A percentile compares a stretch with the other conserved stretches of the same genome.
phyloP scores from a whole-genome alignment of 805 yeast species.

The Blastobotrys peoriensis region DNA sequence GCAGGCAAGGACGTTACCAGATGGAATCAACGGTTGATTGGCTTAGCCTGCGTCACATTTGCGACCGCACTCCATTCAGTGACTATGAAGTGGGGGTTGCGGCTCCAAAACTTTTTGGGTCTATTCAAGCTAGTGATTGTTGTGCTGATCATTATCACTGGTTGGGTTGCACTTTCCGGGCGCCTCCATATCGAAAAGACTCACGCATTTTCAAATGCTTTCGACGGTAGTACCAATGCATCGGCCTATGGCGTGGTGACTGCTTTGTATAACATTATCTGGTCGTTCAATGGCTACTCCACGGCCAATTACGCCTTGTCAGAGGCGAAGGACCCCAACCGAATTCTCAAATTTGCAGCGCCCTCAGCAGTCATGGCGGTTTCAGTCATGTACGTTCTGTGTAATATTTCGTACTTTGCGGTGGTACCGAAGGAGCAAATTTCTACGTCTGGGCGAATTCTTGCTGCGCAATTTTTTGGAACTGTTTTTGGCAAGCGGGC shows the following conservation, averaged over 20 bases:
- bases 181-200: constrained; percentile 50
- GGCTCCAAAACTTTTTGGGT: constrained; percentile 61
- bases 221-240: constrained; percentile 40
- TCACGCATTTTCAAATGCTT: constrained; percentile 55
- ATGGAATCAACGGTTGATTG: constrained; percentile 76
- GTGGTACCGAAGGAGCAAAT: constrained; percentile 42
- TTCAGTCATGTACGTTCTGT: constrained; percentile 64
- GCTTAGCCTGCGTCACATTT: constrained; percentile 66
- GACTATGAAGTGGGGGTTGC: constrained; percentile 59
- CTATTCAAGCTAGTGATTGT: constrained; percentile 68
- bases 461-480: constrained; percentile 71
- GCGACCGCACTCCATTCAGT: constrained; percentile 58
- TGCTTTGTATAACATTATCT: constrained; percentile 74
- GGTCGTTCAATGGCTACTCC: constrained; percentile 81
- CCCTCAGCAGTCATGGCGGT: constrained; percentile 62
- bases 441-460: constrained; percentile 53
- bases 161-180: constrained; percentile 80
- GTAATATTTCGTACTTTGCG: constrained; percentile 63
- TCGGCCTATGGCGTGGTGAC: constrained; percentile 41
- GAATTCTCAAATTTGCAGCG: constrained; percentile 64
- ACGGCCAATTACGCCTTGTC: constrained; percentile 80
- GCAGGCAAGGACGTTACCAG: constrained; percentile 60
- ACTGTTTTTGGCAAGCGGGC: constrained; percentile 66
- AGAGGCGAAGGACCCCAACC: constrained; percentile 68
- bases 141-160: constrained; percentile 63